phyloP scores from a whole-genome alignment of 306 rosid genomes.

The Cicer judaicum region DNA sequence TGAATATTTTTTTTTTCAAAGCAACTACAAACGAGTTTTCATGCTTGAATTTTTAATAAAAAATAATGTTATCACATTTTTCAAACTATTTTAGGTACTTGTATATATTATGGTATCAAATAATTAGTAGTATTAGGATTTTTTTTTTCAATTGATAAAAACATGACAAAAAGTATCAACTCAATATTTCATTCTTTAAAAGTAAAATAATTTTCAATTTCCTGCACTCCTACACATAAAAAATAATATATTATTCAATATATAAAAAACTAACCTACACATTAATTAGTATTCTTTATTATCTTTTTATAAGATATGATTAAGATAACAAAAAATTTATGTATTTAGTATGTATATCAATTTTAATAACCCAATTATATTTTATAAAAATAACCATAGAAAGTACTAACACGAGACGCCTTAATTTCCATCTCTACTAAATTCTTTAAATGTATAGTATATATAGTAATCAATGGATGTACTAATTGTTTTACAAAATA shows the following conservation, averaged over 20 bases:
- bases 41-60: too few species aligned
- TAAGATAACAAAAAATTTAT: too few species aligned
- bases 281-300: background rate
- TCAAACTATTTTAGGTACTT: background rate
- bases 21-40: background rate
- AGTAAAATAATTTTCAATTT: slow-evolving; percentile 36
- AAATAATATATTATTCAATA: background rate
- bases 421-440: background rate
- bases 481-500: background rate
- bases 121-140: background rate
- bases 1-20: background rate
- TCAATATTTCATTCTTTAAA: background rate
- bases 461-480: background rate
- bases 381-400: too few species aligned
- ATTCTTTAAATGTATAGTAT: background rate
- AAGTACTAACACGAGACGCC: too few species aligned
- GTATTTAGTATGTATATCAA: too few species aligned
- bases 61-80: too few species aligned
- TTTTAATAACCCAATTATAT: too few species aligned
- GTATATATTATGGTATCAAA: background rate
- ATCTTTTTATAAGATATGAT: too few species aligned
- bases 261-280: background rate
- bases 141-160: background rate
- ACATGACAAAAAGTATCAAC: background rate
- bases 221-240: slow-evolving; percentile 49